Conservation (phyloP, 169 alveolate species). For the Cryptosporidium ryanae region DNA sequence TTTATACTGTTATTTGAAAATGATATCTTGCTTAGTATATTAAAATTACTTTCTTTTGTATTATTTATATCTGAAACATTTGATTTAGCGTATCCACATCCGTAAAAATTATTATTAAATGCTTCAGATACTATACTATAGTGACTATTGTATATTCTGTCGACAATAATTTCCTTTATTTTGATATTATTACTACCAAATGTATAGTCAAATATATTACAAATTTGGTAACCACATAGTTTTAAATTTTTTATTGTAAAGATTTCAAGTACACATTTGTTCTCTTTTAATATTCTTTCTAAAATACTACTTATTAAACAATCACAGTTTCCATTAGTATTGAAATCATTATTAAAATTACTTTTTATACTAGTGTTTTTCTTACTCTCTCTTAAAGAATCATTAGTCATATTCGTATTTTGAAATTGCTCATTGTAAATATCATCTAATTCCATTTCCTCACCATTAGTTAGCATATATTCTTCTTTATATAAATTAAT, state of each 20-base stretch:
- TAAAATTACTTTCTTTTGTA: neutral
- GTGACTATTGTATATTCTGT: neutral
- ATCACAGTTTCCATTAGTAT: neutral
- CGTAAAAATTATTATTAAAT: neutral
- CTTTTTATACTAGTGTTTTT: neutral
- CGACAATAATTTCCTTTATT: neutral
- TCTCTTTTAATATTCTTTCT: too few species aligned
- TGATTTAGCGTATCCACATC: neutral
- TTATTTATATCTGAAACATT: neutral
- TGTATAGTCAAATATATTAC: neutral
- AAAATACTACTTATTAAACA: too few species aligned
- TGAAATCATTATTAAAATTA: neutral
- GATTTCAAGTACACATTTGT: neutral
- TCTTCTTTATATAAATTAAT: too few species aligned
- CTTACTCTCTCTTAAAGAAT: too few species aligned
- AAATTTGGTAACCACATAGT: neutral
- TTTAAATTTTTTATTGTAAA: conserved; percentile 1
- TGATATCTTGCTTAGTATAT: conserved; percentile 1
- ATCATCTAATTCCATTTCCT: too few species aligned
- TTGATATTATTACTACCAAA: neutral
- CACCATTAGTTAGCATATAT: too few species aligned
- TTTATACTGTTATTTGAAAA: conserved; percentile 15
- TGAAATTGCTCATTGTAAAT: too few species aligned
- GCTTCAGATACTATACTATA: neutral
- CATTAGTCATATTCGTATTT: too few species aligned